Conservation (phyloP, 2,329 filamentous ascomycete genomes). For the Parafenestella ontariensis region DNA sequence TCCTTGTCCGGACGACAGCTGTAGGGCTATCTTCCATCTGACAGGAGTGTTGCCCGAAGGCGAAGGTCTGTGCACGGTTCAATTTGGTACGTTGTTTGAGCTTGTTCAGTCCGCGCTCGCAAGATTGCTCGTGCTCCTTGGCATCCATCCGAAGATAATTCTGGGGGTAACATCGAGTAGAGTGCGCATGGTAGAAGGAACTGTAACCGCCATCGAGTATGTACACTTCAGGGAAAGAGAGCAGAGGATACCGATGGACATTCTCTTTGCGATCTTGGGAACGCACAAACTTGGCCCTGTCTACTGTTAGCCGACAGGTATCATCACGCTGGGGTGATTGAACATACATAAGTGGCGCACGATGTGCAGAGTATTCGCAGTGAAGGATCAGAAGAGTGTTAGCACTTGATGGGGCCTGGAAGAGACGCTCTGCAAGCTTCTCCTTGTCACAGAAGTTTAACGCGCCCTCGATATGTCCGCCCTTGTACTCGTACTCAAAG, state of each 20-base stretch:
- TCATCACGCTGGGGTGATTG: not conserved
- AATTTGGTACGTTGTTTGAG: conserved; percentile 89
- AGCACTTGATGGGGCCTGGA: conserved; percentile 66
- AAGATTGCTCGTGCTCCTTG: conserved; percentile 88
- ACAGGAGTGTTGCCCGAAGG: conserved; percentile 77
- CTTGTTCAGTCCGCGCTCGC: conserved; percentile 92
- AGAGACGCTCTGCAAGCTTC: conserved; percentile 78
- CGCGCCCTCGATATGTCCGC: conserved; percentile 91
- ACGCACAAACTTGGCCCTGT: conserved; percentile 82
- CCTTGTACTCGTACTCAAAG: conserved; percentile 98
- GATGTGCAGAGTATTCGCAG: conserved; percentile 97
- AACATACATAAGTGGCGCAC: conserved; percentile 84
- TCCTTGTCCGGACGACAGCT: conserved; percentile 43
- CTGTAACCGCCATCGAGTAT: conserved; percentile 97
- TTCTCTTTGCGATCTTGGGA: conserved; percentile 87
- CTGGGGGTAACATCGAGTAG: conserved; percentile 84
- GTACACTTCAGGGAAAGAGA: conserved; percentile 97
- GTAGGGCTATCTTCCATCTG: conserved; percentile 71
- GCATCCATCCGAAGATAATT: conserved; percentile 97
- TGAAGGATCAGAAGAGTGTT: conserved; percentile 90
- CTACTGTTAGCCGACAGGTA: conserved; percentile 23
- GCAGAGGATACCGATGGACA: conserved; percentile 80
- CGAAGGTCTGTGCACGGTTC: conserved; percentile 88
- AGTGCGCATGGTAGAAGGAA: conserved; percentile 83
- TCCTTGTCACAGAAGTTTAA: conserved; percentile 99